A percentile compares a stretch with the other conserved stretches of the same genome.
Evolutionary conservation across 257 asterid species (phyloP).

Genomic region (Capsicum baccatum): DNA sequence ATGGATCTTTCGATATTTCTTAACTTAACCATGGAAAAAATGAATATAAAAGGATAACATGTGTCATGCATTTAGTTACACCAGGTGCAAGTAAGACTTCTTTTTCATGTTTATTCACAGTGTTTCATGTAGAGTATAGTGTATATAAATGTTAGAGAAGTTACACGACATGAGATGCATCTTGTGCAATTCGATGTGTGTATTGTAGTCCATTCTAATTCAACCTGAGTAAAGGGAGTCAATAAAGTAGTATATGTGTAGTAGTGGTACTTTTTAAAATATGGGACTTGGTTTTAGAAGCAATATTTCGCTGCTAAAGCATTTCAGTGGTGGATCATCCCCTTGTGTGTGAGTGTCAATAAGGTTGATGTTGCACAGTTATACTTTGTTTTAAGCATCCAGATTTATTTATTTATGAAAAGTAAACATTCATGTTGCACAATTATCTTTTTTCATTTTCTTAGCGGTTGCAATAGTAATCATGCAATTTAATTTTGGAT

Average conservation of each 20-base stretch:
- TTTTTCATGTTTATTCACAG: neutral
- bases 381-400: neutral
- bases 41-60: neutral
- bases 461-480: constrained; percentile 18
- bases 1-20: neutral
- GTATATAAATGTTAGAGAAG: neutral
- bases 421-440: neutral
- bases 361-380: neutral
- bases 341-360: neutral
- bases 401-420: neutral
- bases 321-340: neutral
- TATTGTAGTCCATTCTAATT: neutral
- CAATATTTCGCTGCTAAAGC: neutral
- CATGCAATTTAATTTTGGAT: neutral
- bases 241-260: neutral
- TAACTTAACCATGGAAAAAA: neutral
- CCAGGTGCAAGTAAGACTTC: neutral
- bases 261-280: neutral
- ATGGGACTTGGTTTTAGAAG: constrained; percentile 2
- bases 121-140: neutral
- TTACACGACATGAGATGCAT: neutral
- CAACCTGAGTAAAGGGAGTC: neutral
- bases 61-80: neutral
- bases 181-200: neutral
- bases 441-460: constrained; percentile 2